Evolutionary conservation across 768 basidiomycete species (phyloP).

Genomic region (Termitomyces sp.): DNA sequence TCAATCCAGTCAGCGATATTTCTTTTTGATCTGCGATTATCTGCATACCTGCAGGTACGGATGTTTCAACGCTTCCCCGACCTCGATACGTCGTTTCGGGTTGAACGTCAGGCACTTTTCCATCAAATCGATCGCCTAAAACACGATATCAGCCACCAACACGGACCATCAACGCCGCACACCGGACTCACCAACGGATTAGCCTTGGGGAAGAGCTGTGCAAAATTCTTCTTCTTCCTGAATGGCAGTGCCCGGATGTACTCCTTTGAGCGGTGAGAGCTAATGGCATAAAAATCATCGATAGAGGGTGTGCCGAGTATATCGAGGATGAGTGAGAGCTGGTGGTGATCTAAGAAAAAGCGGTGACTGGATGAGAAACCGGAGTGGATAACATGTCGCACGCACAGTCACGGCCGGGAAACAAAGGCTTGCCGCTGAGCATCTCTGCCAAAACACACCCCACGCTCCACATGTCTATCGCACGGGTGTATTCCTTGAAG

Average conservation of each 20-base stretch:
- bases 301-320: conserved; percentile 88
- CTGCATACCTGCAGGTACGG: conserved; percentile 47
- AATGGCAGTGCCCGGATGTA: conserved; percentile 89
- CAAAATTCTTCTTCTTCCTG: conserved; percentile 70
- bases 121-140: conserved; percentile 68
- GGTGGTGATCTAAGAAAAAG: conserved; percentile 70
- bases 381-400: conserved; percentile 5
- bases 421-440: conserved; percentile 86
- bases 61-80: conserved; percentile 81
- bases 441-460: conserved; percentile 89
- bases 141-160: background rate
- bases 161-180: background rate
- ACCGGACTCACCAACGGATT: conserved; percentile 48
- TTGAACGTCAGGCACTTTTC: conserved; percentile 79
- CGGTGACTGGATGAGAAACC: background rate
- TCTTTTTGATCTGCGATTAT: background rate
- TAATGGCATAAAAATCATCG: conserved; percentile 94
- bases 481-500: conserved; percentile 91
- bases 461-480: conserved; percentile 85
- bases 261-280: conserved; percentile 69
- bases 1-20: background rate
- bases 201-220: conserved; percentile 66
- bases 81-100: conserved; percentile 84
- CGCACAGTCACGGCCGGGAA: conserved; percentile 92
- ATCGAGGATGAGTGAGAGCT: conserved; percentile 87